Base-by-base conservation (phyloP, 2,329 filamentous ascomycete species). In the Westerdykella aurantiaca region DNA sequence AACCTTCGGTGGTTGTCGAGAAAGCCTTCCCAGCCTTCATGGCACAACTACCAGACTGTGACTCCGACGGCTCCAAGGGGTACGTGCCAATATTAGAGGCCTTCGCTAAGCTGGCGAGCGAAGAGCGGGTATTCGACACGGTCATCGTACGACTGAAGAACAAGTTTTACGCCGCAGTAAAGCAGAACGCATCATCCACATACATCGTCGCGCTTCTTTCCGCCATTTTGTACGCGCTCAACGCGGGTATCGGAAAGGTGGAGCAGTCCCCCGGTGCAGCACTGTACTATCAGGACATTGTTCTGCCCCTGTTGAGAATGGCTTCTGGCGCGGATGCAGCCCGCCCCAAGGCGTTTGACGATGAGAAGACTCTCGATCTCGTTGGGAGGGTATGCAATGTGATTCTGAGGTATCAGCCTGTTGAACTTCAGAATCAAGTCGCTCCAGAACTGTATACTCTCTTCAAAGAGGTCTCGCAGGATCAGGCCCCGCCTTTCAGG, bases 1-100 rank as follows among this genome's bases (percentile, higher is more conserved):
- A 81, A 53, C 79, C 81, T 14, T 73, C 76, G 38, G 65, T 82
- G 10, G 78, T 85, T 22, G 77, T 82, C 54, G 76, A 82, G 38
- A 80, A 81, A 44, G 80, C 81, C 0, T 80, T 85, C 53, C 82
- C 82, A 21, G 78, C 78, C 5, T 83, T 85, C 57, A 74, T 85
- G 63, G 80, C 81, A 3, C 76, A 78, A 33, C 64, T 86, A 3
- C 82, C 82, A 1, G 81, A 82, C 47, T 69, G 67, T 2, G 76
- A 77, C 44, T 64, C 68, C n/a, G 71, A 74, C 14, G 66, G 67
- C 3, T 63, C 70, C 9, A 56, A 55, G 6, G 60, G 63, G 5
- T 82, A 82, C 53, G 55, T 75, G n/a, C 66, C 73, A 5, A 77
- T 80, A 0, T 66, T 86, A 18, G 81, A 84, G 54, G 80, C 74